Conservation (phyloP, 805 yeast genomes). For the Candida boidinii region DNA sequence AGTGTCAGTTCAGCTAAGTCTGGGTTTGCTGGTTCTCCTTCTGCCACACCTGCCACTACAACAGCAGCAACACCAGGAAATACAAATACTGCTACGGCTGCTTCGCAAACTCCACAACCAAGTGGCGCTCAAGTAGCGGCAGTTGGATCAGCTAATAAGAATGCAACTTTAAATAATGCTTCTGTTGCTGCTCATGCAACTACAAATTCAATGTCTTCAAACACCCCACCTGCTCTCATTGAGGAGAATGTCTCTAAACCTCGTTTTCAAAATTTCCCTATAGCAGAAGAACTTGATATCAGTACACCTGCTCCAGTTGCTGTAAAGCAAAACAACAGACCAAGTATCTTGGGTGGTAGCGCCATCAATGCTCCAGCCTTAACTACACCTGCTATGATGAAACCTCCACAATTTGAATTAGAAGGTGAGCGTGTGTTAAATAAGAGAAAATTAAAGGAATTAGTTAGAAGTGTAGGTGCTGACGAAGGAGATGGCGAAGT, state of each 20-base stretch:
- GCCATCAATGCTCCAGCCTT: slow-evolving; percentile 65
- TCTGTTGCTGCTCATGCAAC: slow-evolving; percentile 7
- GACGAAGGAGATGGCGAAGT: slow-evolving; percentile 91
- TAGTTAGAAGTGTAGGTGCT: slow-evolving; percentile 72
- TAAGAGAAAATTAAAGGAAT: slow-evolving; percentile 81
- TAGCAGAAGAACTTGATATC: slow-evolving; percentile 61
- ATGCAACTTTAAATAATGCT: slow-evolving; percentile 31
- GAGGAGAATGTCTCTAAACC: slow-evolving; percentile 32
- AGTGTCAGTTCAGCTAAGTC: background rate
- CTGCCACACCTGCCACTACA: slow-evolving; percentile 2
- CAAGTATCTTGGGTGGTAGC: slow-evolving; percentile 78
- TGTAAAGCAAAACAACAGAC: slow-evolving; percentile 56
- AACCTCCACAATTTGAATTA: slow-evolving; percentile 75
- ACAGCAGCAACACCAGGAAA: slow-evolving; percentile 5
- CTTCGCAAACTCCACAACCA: slow-evolving; percentile 6
- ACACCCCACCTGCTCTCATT: slow-evolving; percentile 4
- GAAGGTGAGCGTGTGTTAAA: slow-evolving; percentile 78
- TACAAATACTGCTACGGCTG: slow-evolving; percentile 2
- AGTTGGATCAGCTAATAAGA: slow-evolving; percentile 6
- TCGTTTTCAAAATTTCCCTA: slow-evolving; percentile 57
- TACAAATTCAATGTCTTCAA: slow-evolving; percentile 9
- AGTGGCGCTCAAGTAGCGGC: slow-evolving; percentile 6
- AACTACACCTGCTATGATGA: slow-evolving; percentile 66
- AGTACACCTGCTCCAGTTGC: slow-evolving; percentile 58
- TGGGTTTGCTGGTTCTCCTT: background rate